A percentile compares a stretch with the other conserved stretches of the same genome.
Conservation (phyloP, 139 green algal genomes). For the Picochlorum sp. region DNA sequence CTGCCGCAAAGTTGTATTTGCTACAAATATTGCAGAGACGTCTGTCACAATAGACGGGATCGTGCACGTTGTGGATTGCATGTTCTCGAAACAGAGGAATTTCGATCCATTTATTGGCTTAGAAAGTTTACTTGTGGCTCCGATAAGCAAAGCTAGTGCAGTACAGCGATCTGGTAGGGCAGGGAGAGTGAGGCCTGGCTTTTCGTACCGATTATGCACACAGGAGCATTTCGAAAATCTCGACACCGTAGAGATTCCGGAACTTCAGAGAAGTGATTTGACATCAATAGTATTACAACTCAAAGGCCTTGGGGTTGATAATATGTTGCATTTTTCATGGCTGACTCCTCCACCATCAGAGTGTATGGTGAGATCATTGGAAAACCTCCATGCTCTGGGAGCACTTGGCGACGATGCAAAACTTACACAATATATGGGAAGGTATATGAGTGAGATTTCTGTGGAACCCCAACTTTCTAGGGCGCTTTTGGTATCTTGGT, state of each 20-base stretch:
- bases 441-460: constrained; percentile 94
- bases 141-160: constrained; percentile 68
- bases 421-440: constrained; percentile 9
- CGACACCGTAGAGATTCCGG: constrained; percentile 52
- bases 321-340: constrained; percentile 95
- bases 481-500: constrained; percentile 74
- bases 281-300: constrained; percentile 63
- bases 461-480: constrained; percentile 87
- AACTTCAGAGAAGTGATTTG: constrained; percentile 97
- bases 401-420: constrained; percentile 59
- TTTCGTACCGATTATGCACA: constrained; percentile 79
- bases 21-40: constrained; percentile 89
- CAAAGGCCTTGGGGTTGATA: constrained; percentile 84
- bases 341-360: constrained; percentile 72
- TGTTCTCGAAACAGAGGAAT: constrained; percentile 68
- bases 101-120: constrained; percentile 97
- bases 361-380: constrained; percentile 87
- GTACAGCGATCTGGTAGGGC: constrained; percentile 82
- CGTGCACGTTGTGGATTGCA: constrained; percentile 80
- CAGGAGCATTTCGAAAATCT: constrained; percentile 48
- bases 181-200: constrained; percentile 70
- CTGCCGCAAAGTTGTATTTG: constrained; percentile 72
- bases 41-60: constrained; percentile 77
- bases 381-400: constrained; percentile 77
- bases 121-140: constrained; percentile 64